Percentiles rank a stretch among this genome's conserved stretches.
Conservation (phyloP, 169 alveolate species). For the Cryptosporidium muris region DNA sequence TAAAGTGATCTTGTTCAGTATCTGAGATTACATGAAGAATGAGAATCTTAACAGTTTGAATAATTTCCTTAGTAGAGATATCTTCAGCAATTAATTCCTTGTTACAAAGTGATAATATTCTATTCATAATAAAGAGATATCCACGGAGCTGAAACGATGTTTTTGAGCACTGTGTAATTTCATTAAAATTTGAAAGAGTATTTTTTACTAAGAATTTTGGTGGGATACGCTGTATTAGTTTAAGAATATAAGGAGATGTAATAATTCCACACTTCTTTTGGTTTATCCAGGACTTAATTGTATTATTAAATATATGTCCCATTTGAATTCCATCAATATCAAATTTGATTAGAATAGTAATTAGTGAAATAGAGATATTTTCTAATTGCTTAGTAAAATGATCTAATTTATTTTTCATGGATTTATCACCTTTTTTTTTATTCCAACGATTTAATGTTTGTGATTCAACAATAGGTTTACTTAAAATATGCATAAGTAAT, state of each 20-base stretch:
- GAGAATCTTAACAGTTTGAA: slow-evolving; percentile 19
- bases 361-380: slow-evolving; percentile 31
- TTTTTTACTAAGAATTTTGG: slow-evolving; percentile 1
- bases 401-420: slow-evolving; percentile 25
- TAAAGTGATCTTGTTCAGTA: slow-evolving; percentile 1
- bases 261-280: slow-evolving; percentile 52
- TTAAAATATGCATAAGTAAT: slow-evolving; percentile 33
- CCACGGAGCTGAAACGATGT: slow-evolving; percentile 60
- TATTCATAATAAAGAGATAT: slow-evolving; percentile 24
- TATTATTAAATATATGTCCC: slow-evolving; percentile 11
- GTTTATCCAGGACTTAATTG: slow-evolving; percentile 29
- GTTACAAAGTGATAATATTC: slow-evolving; percentile 4
- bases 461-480: slow-evolving; percentile 64
- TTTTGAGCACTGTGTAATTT: slow-evolving; percentile 13
- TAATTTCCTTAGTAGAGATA: neutral
- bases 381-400: slow-evolving; percentile 34
- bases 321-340: neutral
- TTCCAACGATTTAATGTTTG: slow-evolving; percentile 64
- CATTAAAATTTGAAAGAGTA: slow-evolving; percentile 16
- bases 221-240: slow-evolving; percentile 19
- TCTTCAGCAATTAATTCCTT: neutral
- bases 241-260: slow-evolving; percentile 28
- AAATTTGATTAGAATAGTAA: slow-evolving; percentile 5
- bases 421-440: slow-evolving; percentile 28
- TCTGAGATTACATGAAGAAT: slow-evolving; percentile 15